These are phyloP conservation scores for Globisporangium barbulae DNA, from an alignment of 352 stramenopile species.

Conservation along the genomic window DNA sequence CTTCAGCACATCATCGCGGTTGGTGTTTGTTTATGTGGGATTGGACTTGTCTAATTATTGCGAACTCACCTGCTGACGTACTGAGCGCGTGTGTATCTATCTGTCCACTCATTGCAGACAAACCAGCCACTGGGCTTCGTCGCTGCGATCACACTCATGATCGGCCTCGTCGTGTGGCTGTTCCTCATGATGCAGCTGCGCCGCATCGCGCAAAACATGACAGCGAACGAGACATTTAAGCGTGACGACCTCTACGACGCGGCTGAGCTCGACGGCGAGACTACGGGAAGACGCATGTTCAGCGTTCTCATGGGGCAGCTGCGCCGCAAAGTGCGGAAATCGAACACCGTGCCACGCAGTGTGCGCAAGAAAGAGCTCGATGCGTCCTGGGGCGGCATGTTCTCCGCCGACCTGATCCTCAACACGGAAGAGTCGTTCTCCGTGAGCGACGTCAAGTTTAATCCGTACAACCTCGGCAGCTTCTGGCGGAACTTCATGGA, in stretches of 20 bases:
- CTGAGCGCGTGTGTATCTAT: not conserved
- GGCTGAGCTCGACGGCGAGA: conserved; percentile 45
- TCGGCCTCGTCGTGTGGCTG: conserved; percentile 54
- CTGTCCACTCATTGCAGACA: conserved; percentile 25
- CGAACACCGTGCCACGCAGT: conserved; percentile 17
- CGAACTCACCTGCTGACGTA: not conserved
- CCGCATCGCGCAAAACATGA: conserved; percentile 69
- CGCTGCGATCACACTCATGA: conserved; percentile 57
- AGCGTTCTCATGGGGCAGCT: conserved; percentile 46
- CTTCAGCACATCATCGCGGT: conserved; percentile 59
- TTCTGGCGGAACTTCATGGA: conserved; percentile 64
- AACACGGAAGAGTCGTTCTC: conserved; percentile 74
- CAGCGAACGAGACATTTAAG: conserved; percentile 83
- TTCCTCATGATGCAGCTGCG: conserved; percentile 76
- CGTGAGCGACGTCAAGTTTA: conserved; percentile 68
- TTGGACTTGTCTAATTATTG: not conserved
- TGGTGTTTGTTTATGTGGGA: conserved; percentile 4
- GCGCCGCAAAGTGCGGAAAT: conserved; percentile 26
- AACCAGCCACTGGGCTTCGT: conserved; percentile 69
- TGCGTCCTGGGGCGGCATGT: conserved; percentile 71
- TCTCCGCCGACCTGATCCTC: conserved; percentile 64
- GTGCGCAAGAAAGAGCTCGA: conserved; percentile 61
- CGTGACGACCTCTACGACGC: conserved; percentile 66
- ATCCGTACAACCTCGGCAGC: conserved; percentile 66
- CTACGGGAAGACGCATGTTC: conserved; percentile 37